Evolutionary conservation across 352 stramenopile genomes (phyloP).

Genomic region (Blastocystis sp.): DNA sequence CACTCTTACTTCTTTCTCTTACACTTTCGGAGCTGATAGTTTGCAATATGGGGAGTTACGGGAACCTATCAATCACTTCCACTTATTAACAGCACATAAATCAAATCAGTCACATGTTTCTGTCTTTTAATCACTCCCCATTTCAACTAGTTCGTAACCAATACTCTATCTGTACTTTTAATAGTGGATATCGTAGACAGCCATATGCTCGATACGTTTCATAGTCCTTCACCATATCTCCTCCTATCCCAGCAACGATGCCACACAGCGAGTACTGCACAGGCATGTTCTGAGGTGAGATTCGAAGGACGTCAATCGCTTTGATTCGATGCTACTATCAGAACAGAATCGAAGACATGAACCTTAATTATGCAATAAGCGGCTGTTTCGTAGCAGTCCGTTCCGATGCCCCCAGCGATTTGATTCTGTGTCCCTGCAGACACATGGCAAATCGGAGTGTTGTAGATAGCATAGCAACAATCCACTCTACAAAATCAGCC

Average conservation of each 20-base stretch:
- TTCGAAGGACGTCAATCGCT: constrained; percentile 13
- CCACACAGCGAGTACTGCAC: constrained; percentile 57
- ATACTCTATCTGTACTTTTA: neutral
- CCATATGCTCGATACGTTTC: constrained; percentile 41
- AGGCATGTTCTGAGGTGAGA: constrained; percentile 19
- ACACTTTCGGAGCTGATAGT: constrained; percentile 15
- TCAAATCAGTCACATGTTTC: constrained; percentile 49
- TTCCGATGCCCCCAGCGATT: constrained; percentile 51
- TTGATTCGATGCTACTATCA: constrained; percentile 2
- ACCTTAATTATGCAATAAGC: constrained; percentile 62
- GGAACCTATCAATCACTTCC: neutral
- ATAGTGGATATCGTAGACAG: constrained; percentile 39
- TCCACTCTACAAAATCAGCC: constrained; percentile 15
- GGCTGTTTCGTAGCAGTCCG: constrained; percentile 39
- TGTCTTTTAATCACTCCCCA: constrained; percentile 57
- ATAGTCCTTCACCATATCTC: constrained; percentile 61
- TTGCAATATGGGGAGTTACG: neutral
- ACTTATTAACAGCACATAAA: neutral
- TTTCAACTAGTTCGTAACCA: constrained; percentile 7
- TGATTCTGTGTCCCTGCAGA: constrained; percentile 61
- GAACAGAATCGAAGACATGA: neutral
- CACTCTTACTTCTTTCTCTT: neutral
- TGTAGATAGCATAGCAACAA: constrained; percentile 56
- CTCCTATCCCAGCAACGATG: constrained; percentile 40
- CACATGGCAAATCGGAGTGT: constrained; percentile 55